These are phyloP conservation scores for Microcera coccophila DNA, from an alignment of 2,329 filamentous ascomycete species.

Conservation along the genomic window DNA sequence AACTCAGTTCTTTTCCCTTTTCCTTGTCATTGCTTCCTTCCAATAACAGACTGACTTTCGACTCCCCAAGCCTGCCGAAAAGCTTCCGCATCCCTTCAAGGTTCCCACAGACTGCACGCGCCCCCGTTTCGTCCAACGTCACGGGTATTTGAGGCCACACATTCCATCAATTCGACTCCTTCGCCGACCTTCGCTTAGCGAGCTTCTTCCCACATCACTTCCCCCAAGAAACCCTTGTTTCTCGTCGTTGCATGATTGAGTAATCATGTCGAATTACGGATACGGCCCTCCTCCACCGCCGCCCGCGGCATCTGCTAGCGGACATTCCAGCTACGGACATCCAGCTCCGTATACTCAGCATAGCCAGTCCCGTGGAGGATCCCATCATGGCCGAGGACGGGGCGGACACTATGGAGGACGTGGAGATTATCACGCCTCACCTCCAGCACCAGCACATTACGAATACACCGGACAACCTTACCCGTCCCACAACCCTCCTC, in stretches of 20 bases:
- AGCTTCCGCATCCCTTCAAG: slow-evolving; percentile 5
- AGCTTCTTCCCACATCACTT: background rate
- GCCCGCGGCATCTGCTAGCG: slow-evolving; percentile 33
- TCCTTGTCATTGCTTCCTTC: background rate
- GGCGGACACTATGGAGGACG: slow-evolving; percentile 39
- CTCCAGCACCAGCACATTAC: slow-evolving; percentile 38
- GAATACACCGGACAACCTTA: slow-evolving; percentile 41
- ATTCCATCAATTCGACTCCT: background rate
- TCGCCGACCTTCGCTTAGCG: background rate
- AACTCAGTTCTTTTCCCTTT: background rate
- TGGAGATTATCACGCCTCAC: slow-evolving; percentile 39
- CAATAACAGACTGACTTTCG: background rate
- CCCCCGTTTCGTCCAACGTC: background rate
- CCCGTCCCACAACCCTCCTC: slow-evolving; percentile 27
- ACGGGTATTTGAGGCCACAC: background rate
- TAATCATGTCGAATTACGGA: slow-evolving; percentile 47
- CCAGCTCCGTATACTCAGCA: slow-evolving; percentile 39
- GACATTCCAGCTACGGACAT: slow-evolving; percentile 37
- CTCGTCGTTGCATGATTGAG: background rate
- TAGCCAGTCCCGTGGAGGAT: slow-evolving; percentile 35
- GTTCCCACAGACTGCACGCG: slow-evolving; percentile 3
- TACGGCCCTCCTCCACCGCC: slow-evolving; percentile 54
- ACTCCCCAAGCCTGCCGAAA: background rate
- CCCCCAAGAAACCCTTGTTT: background rate
- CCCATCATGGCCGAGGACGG: slow-evolving; percentile 36